A percentile compares a stretch with the other conserved stretches of the same genome.
phyloP scores from a whole-genome alignment of 2,329 filamentous ascomycete genomes.

The Diaporthe eres region DNA sequence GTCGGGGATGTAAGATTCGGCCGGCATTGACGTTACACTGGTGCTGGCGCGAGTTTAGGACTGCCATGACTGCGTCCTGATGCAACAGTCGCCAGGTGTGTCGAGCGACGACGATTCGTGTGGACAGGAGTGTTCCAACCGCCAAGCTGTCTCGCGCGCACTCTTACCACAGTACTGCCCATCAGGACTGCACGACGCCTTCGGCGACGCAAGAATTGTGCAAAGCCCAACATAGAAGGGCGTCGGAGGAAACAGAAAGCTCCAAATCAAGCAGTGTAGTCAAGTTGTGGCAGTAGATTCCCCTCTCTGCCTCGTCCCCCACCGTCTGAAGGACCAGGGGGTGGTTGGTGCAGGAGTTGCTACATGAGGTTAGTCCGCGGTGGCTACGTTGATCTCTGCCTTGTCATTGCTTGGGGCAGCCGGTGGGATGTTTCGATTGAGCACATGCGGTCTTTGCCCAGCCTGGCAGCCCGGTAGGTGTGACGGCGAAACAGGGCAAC shows the following conservation, averaged over 20 bases:
- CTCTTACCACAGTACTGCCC: background rate
- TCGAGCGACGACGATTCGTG: slow-evolving; percentile 38
- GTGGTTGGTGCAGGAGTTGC: slow-evolving; percentile 11
- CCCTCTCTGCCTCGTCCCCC: slow-evolving; percentile 11
- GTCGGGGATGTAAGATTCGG: slow-evolving; percentile 27
- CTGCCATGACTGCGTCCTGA: slow-evolving; percentile 25
- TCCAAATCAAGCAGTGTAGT: background rate
- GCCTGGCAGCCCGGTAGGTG: background rate
- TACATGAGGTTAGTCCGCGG: slow-evolving; percentile 9
- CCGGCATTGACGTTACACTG: slow-evolving; percentile 36
- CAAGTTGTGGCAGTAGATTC: background rate
- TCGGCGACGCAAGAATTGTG: background rate
- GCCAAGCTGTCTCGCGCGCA: slow-evolving; percentile 25
- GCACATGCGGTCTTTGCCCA: slow-evolving; percentile 8
- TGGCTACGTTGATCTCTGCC: slow-evolving; percentile 14
- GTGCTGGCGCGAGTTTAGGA: slow-evolving; percentile 35
- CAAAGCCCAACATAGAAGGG: background rate
- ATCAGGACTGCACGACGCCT: background rate
- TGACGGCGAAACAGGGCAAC: slow-evolving; percentile 19
- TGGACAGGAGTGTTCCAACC: slow-evolving; percentile 37
- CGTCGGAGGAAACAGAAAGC: background rate
- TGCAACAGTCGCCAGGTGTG: slow-evolving; percentile 33
- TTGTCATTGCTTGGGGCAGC: slow-evolving; percentile 13
- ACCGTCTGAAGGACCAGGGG: background rate
- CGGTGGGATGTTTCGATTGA: slow-evolving; percentile 22